Base-by-base conservation (phyloP, 805 yeast genomes). In the Jamesozyma jinghongensis region DNA sequence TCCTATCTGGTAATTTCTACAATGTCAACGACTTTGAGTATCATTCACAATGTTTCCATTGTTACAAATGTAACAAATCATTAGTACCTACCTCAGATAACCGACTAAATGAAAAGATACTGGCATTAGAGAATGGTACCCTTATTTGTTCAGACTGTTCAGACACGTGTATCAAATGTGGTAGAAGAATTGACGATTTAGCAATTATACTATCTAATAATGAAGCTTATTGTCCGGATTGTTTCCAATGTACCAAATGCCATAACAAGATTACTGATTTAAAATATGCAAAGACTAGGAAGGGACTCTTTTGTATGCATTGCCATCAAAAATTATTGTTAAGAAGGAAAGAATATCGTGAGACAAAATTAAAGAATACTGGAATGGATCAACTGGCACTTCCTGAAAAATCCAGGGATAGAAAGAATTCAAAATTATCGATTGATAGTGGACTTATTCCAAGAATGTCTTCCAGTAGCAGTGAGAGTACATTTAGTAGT, bases 241-340 rank as follows among this genome's bases (percentile, higher is more conserved):
- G 98, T 62, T 92, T 90, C 66, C 78, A 78, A 53, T 90, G 98
- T 62, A 76, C 90, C 38, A 80, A 85, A 51, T 90, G 98, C 66
- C 80, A 82, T 58, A 75, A 75, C 46, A 79, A 81, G 43, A 90
- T 90, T 46, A 94, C 83, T 55, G 95, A 90, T 62, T 67, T 88
- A 49, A 72, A 87, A 49, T 92, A 92, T 59, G 97, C 97, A 13
- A 73, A 95, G 56, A 90, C 97, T 0, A 80, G 88, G 32, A 88
- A 84, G 54, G 97, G 97, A 0, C 67, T 90, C 34, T 88, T 86
- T 57, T 90, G 98, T 63, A 85, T 88, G 85, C 69, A 74, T 22
- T 90, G 98, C 61, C 97, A 92, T 63, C 88, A 85, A 55, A 74
- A 78, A 49, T 65, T 90, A 44, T 63, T 88, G 57, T 87, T 81